A percentile compares a stretch with the other conserved stretches of the same genome.
These are phyloP conservation scores for Chenopodium berlandieri DNA, from an alignment of 148 eudicot species.

Conservation along the genomic window DNA sequence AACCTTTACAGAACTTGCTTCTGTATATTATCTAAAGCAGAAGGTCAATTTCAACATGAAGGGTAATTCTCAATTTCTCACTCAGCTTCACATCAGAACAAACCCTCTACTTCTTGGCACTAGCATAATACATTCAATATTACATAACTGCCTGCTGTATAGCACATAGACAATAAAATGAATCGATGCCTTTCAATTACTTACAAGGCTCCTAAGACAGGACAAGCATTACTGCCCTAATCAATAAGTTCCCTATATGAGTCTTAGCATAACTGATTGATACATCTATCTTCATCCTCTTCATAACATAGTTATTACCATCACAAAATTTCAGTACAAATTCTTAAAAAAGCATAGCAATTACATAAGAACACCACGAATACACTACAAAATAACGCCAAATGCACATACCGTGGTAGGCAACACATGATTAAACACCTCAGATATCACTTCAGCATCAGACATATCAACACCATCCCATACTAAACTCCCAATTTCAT, in stretches of 20 bases:
- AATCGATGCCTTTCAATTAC: background rate
- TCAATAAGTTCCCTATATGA: background rate
- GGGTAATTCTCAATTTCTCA: background rate
- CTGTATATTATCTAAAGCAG: background rate
- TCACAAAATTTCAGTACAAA: background rate
- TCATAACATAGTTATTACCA: background rate
- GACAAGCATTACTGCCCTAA: background rate
- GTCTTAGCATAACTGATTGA: background rate
- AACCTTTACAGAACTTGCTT: background rate
- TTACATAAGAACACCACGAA: background rate
- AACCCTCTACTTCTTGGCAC: background rate
- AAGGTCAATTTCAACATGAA: background rate
- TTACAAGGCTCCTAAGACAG: background rate
- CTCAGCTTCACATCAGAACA: background rate
- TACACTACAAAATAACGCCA: background rate
- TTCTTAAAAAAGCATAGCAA: background rate
- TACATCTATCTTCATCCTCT: background rate
- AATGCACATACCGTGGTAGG: conserved; percentile 69
- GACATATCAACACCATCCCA: conserved; percentile 64
- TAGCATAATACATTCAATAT: background rate
- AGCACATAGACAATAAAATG: background rate
- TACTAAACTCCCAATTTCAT: conserved; percentile 66
- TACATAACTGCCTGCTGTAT: background rate
- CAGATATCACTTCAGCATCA: conserved; percentile 48
- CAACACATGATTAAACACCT: conserved; percentile 51